A percentile compares a stretch with the other conserved stretches of the same genome.
phyloP scores from a whole-genome alignment of 805 yeast genomes.

The Ogataea nonfermentans region DNA sequence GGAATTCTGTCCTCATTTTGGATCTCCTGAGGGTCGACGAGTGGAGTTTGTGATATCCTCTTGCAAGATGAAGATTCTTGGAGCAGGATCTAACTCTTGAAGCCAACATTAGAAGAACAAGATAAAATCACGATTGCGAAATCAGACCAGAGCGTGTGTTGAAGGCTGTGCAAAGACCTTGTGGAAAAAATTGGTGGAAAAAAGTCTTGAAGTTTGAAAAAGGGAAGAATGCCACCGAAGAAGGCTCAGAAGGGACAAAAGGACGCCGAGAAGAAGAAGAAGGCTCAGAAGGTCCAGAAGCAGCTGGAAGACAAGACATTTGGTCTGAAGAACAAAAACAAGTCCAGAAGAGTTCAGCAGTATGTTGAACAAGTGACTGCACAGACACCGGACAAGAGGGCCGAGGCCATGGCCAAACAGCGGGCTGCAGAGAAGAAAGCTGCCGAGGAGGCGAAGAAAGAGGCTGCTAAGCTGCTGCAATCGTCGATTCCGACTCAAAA shows the following conservation, averaged over 20 bases:
- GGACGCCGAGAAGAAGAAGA: slow-evolving; percentile 61
- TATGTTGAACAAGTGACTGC: slow-evolving; percentile 65
- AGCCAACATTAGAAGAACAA: slow-evolving; percentile 16
- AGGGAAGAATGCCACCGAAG: slow-evolving; percentile 70
- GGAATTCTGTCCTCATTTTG: slow-evolving; percentile 32
- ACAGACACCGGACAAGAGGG: slow-evolving; percentile 52
- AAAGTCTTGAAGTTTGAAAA: slow-evolving; percentile 9
- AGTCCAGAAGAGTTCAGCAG: slow-evolving; percentile 85
- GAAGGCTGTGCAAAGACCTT: slow-evolving; percentile 12
- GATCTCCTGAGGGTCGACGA: slow-evolving; percentile 5
- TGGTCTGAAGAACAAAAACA: slow-evolving; percentile 93
- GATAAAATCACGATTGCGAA: slow-evolving; percentile 9
- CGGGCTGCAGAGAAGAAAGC: slow-evolving; percentile 88
- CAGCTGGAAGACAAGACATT: slow-evolving; percentile 85
- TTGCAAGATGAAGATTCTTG: slow-evolving; percentile 7
- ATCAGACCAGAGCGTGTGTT: slow-evolving; percentile 14
- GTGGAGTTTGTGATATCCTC: slow-evolving; percentile 5
- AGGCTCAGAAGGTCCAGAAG: slow-evolving; percentile 56
- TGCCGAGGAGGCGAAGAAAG: slow-evolving; percentile 83
- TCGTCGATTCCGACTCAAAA: slow-evolving; percentile 69
- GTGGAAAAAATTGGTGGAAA: slow-evolving; percentile 8
- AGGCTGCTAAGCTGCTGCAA: slow-evolving; percentile 76
- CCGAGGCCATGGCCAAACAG: slow-evolving; percentile 54
- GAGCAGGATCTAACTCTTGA: slow-evolving; percentile 17
- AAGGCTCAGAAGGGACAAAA: slow-evolving; percentile 45